Percentiles rank a stretch among this genome's conserved stretches.
phyloP scores from a whole-genome alignment of 1,139 yeast genomes.

The Diutina pseudorugosa region DNA sequence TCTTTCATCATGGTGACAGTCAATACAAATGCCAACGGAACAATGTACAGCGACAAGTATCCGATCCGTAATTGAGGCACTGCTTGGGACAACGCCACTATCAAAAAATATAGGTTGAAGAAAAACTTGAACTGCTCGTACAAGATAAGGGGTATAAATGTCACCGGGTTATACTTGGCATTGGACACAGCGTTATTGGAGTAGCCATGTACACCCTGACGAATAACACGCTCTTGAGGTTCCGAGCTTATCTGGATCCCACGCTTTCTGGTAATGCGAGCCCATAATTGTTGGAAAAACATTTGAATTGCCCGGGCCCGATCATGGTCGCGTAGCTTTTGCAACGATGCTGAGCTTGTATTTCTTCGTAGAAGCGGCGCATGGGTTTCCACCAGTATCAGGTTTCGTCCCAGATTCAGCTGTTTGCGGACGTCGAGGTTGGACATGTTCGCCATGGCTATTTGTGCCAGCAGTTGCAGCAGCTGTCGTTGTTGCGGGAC shows the following conservation, averaged over 20 bases:
- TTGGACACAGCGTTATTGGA: constrained; percentile 83
- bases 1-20: constrained; percentile 92
- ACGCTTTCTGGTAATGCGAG: background rate
- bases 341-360: constrained; percentile 10
- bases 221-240: constrained; percentile 6
- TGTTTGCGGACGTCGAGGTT: constrained; percentile 7
- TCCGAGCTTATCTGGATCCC: constrained; percentile 10
- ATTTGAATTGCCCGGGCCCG: background rate
- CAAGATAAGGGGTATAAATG: constrained; percentile 79
- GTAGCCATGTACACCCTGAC: constrained; percentile 14
- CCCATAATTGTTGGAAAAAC: background rate
- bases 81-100: constrained; percentile 90
- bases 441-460: background rate
- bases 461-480: constrained; percentile 3
- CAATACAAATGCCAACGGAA: constrained; percentile 87
- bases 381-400: constrained; percentile 8
- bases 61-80: constrained; percentile 91
- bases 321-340: background rate
- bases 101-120: constrained; percentile 79
- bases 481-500: constrained; percentile 18
- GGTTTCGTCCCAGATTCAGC: constrained; percentile 22
- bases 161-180: constrained; percentile 83
- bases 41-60: constrained; percentile 81
- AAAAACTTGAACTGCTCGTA: constrained; percentile 96
- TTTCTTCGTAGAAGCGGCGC: constrained; percentile 8